Percentiles rank a stretch among this genome's conserved stretches.
phyloP scores from a whole-genome alignment of 2,329 filamentous ascomycete genomes.

The Curvularia sp. region DNA sequence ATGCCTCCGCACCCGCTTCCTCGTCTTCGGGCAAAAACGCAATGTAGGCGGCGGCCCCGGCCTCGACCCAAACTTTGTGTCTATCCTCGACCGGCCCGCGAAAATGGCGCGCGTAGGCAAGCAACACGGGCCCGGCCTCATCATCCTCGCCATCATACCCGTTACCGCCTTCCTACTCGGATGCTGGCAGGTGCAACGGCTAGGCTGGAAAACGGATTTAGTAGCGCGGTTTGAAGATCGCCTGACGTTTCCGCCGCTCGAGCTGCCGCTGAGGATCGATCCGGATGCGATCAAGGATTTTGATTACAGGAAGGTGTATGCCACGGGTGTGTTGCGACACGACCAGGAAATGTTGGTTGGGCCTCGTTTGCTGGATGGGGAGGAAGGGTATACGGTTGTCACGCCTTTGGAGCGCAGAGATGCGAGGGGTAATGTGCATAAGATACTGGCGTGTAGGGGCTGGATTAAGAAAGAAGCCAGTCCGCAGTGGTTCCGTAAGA shows the following conservation, averaged over 20 bases:
- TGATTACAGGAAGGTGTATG: constrained; percentile 85
- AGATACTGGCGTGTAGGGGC: constrained; percentile 85
- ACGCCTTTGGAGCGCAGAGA: constrained; percentile 82
- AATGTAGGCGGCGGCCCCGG: constrained; percentile 60
- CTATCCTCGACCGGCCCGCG: constrained; percentile 85
- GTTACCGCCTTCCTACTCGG: constrained; percentile 89
- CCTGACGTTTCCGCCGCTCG: constrained; percentile 82
- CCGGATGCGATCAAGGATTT: constrained; percentile 84
- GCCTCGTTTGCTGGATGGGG: constrained; percentile 84
- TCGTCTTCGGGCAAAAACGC: constrained; percentile 28
- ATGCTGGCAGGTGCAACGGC: constrained; percentile 92
- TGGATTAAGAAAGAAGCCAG: constrained; percentile 85
- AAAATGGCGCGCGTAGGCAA: constrained; percentile 77
- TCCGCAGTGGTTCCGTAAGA: constrained; percentile 65
- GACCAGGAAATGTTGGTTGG: constrained; percentile 97
- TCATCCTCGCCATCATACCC: constrained; percentile 86
- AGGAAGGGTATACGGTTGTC: constrained; percentile 89
- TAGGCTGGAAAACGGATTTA: constrained; percentile 92
- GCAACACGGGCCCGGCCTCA: constrained; percentile 79
- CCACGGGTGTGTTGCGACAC: constrained; percentile 77
- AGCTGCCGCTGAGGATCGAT: constrained; percentile 83
- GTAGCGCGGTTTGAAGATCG: constrained; percentile 93
- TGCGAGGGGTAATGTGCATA: constrained; percentile 56
- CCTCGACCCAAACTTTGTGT: constrained; percentile 76
- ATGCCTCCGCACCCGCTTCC: constrained; percentile 44